These are phyloP conservation scores for Apiospora marii DNA, from an alignment of 2,329 filamentous ascomycete genomes.

Conservation along the genomic window DNA sequence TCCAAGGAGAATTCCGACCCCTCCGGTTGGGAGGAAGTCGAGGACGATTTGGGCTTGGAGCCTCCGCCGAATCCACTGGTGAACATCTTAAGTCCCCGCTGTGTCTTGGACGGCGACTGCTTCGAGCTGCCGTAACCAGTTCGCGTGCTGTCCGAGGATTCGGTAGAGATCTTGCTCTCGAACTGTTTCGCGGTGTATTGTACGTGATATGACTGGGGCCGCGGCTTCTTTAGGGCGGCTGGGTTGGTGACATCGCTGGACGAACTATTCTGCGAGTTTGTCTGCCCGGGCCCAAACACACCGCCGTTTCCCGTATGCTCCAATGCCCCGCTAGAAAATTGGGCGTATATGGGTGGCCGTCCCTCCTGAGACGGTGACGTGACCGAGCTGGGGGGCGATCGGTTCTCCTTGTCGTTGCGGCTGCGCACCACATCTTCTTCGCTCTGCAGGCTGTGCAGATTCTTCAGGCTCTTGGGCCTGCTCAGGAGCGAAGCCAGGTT, in stretches of 20 bases:
- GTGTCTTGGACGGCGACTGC: slow-evolving; percentile 46
- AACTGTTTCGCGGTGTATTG: slow-evolving; percentile 36
- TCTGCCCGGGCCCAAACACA: slow-evolving; percentile 19
- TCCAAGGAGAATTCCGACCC: slow-evolving; percentile 56
- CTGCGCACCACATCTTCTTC: slow-evolving; percentile 58
- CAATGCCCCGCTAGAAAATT: slow-evolving; percentile 63
- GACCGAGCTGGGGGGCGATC: slow-evolving; percentile 63
- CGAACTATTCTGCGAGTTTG: slow-evolving; percentile 24
- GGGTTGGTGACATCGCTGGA: slow-evolving; percentile 33
- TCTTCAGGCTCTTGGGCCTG: slow-evolving; percentile 77
- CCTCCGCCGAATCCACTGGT: slow-evolving; percentile 47
- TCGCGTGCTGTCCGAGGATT: slow-evolving; percentile 31
- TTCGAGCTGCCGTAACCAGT: slow-evolving; percentile 34
- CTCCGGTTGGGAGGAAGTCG: slow-evolving; percentile 47
- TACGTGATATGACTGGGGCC: slow-evolving; percentile 61
- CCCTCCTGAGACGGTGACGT: slow-evolving; percentile 48
- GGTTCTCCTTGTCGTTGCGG: slow-evolving; percentile 83
- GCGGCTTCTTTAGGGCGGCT: slow-evolving; percentile 45
- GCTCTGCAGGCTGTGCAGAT: slow-evolving; percentile 60
- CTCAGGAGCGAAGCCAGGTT: slow-evolving; percentile 82
- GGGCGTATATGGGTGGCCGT: slow-evolving; percentile 80
- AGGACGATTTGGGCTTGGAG: slow-evolving; percentile 46
- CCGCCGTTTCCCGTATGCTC: slow-evolving; percentile 35
- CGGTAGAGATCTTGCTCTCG: slow-evolving; percentile 29
- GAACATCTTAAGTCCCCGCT: slow-evolving; percentile 51